A percentile compares a stretch with the other conserved stretches of the same genome.
Evolutionary conservation across 148 eudicot genomes (phyloP).

Genomic region (Nepenthes mirabilis): DNA sequence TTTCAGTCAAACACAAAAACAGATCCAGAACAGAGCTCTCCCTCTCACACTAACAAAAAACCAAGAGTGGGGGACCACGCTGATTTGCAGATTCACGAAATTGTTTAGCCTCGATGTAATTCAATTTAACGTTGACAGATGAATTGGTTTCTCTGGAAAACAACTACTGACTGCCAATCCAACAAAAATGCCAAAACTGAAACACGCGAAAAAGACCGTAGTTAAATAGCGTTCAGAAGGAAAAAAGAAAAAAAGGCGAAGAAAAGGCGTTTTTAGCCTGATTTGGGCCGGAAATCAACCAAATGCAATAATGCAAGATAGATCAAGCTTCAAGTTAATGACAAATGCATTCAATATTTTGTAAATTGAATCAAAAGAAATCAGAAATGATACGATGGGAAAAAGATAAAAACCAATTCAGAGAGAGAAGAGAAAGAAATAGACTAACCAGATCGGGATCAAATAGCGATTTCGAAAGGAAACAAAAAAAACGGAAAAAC

Average conservation of each 20-base stretch:
- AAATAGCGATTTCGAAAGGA: background rate
- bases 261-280: too few species aligned
- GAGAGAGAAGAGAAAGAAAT: background rate
- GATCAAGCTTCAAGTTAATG: too few species aligned
- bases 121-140: background rate
- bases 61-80: background rate
- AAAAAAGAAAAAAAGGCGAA: too few species aligned
- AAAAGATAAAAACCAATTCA: background rate
- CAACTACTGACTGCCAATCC: background rate
- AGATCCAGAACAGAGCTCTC: background rate
- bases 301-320: too few species aligned
- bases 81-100: conserved; percentile 2
- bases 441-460: background rate
- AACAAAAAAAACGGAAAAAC: background rate
- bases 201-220: too few species aligned
- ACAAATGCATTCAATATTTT: too few species aligned
- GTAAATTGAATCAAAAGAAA: too few species aligned
- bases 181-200: too few species aligned
- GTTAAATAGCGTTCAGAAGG: too few species aligned
- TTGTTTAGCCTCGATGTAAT: conserved; percentile 1
- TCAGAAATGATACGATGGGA: too few species aligned
- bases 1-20: background rate
- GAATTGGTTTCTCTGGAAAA: background rate
- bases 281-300: too few species aligned
- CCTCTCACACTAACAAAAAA: background rate